Conservation (phyloP, 2,329 filamentous ascomycete genomes). For the Triangularia verruculosa region DNA sequence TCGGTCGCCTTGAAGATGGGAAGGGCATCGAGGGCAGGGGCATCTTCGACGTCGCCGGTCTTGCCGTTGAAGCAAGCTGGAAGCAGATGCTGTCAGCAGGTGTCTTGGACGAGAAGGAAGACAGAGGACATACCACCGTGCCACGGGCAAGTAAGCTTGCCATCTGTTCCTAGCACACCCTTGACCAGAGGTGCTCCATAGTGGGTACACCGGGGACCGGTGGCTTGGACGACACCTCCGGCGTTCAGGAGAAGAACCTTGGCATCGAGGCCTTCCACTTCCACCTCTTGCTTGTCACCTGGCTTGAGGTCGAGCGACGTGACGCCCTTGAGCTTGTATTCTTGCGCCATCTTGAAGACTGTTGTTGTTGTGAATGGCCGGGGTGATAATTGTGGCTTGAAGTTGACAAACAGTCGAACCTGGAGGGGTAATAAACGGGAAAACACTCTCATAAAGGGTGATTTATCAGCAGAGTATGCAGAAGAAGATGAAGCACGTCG, state of each 20-base stretch:
- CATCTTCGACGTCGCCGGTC: slow-evolving; percentile 92
- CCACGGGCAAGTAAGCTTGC: slow-evolving; percentile 90
- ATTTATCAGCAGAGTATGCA: slow-evolving; percentile 2
- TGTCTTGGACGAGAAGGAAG: slow-evolving; percentile 8
- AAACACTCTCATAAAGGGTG: background rate
- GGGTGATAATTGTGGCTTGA: background rate
- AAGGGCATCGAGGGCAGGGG: slow-evolving; percentile 84
- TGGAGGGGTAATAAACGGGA: background rate
- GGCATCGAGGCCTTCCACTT: slow-evolving; percentile 85
- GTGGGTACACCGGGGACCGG: slow-evolving; percentile 83
- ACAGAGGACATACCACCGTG: slow-evolving; percentile 66
- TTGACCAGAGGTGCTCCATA: slow-evolving; percentile 88
- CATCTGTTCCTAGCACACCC: slow-evolving; percentile 77
- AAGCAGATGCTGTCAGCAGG: slow-evolving; percentile 3
- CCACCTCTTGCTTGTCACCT: slow-evolving; percentile 81
- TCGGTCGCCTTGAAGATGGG: slow-evolving; percentile 77
- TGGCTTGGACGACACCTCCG: slow-evolving; percentile 70
- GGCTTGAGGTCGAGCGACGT: slow-evolving; percentile 70
- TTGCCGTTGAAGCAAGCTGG: slow-evolving; percentile 86
- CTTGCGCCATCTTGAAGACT: slow-evolving; percentile 48
- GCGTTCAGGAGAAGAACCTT: slow-evolving; percentile 86
- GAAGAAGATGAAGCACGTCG: background rate
- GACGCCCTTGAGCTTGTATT: slow-evolving; percentile 74
- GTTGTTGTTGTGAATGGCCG: slow-evolving; percentile 20
- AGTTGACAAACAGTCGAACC: slow-evolving; percentile 2